Evolutionary conservation across 2,329 filamentous ascomycete species (phyloP).

Genomic region (Emergomyces africanus): DNA sequence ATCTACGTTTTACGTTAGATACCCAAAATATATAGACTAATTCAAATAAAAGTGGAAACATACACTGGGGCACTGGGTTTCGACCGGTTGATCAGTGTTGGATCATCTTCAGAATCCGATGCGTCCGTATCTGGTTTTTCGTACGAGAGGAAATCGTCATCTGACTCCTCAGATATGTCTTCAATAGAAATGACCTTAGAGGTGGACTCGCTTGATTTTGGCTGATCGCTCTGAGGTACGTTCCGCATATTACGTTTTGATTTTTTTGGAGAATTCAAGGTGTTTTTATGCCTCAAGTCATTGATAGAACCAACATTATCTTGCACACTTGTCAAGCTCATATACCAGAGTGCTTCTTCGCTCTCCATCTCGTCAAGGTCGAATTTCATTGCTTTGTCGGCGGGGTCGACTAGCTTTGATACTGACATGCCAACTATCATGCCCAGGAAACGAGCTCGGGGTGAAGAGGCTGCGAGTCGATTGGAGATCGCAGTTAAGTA

Average conservation of each 20-base stretch:
- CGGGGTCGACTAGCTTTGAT: slow-evolving; percentile 50
- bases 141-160: slow-evolving; percentile 62
- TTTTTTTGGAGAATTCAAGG: slow-evolving; percentile 9
- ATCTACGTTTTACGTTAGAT: slow-evolving; percentile 31
- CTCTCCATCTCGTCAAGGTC: slow-evolving; percentile 65
- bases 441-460: slow-evolving; percentile 65
- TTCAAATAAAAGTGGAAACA: slow-evolving; percentile 14
- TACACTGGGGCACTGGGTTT: slow-evolving; percentile 71
- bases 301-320: slow-evolving; percentile 52
- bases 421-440: slow-evolving; percentile 74
- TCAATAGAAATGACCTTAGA: slow-evolving; percentile 45
- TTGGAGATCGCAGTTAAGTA: slow-evolving; percentile 78
- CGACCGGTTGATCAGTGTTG: slow-evolving; percentile 70
- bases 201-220: slow-evolving; percentile 4
- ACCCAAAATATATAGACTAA: neutral
- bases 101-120: slow-evolving; percentile 87
- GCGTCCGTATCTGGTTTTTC: slow-evolving; percentile 76
- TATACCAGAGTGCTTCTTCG: slow-evolving; percentile 63
- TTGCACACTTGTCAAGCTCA: slow-evolving; percentile 47
- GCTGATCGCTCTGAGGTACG: slow-evolving; percentile 8
- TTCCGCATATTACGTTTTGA: slow-evolving; percentile 1
- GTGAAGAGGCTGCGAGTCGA: slow-evolving; percentile 63
- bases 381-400: slow-evolving; percentile 65
- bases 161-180: slow-evolving; percentile 48
- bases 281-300: slow-evolving; percentile 29